phyloP scores from a whole-genome alignment of 2,329 filamentous ascomycete genomes.

The Calonectria pseudoturangicola region DNA sequence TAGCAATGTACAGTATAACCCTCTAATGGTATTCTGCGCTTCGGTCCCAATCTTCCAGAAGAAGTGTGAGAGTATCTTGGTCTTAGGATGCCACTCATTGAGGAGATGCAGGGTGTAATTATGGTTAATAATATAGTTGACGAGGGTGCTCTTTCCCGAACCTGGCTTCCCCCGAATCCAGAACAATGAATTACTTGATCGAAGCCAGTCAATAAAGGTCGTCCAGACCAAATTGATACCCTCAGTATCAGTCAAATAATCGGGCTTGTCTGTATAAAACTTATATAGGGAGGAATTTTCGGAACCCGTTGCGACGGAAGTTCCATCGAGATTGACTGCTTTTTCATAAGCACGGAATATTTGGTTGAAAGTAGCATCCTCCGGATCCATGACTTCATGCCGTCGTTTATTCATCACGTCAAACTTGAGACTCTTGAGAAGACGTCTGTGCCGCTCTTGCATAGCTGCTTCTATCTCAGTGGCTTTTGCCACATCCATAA shows the following conservation, averaged over 20 bases:
- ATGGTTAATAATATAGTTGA: constrained; percentile 35
- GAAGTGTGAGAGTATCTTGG: not conserved
- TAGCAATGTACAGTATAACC: not conserved
- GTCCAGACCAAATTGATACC: constrained; percentile 14
- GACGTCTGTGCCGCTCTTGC: not conserved
- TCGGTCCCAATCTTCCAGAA: not conserved
- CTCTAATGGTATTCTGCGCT: not conserved
- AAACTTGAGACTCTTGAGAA: constrained; percentile 17
- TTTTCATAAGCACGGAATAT: not conserved
- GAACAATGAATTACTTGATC: not conserved
- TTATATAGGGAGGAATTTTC: too few relatives aligned
- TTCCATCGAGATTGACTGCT: too few relatives aligned
- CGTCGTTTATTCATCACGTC: constrained; percentile 19
- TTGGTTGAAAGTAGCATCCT: constrained; percentile 16
- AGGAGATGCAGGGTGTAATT: not conserved
- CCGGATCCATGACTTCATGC: not conserved
- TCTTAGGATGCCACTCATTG: not conserved
- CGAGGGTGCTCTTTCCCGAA: constrained; percentile 42
- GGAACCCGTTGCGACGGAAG: too few relatives aligned
- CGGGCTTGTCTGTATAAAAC: too few relatives aligned
- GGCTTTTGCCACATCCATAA: not conserved
- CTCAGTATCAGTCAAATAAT: too few relatives aligned
- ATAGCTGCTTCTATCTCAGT: not conserved
- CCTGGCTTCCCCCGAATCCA: constrained; percentile 44
- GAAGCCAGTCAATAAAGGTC: constrained; percentile 18